Conservation (phyloP, 116 monocot genomes). For the Trichopus zeylanicus region DNA sequence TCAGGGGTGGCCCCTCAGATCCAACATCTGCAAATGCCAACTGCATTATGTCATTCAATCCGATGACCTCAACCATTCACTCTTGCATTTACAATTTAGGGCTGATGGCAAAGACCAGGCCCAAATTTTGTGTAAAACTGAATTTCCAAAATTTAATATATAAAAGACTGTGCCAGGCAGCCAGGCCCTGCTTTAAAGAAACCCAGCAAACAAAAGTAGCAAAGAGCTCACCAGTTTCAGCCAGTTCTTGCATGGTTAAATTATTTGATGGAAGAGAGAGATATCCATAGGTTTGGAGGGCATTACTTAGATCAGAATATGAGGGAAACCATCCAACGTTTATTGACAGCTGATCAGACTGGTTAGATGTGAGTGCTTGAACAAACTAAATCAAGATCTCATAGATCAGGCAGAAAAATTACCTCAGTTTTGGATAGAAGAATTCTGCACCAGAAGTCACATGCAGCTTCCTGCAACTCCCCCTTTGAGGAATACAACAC, state of each 20-base stretch:
- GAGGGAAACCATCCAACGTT: constrained; percentile 51
- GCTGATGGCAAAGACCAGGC: no score
- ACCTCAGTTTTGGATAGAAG: constrained; percentile 64
- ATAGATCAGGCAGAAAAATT: constrained; percentile 4
- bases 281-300: constrained; percentile 75
- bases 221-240: constrained; percentile 24
- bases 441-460: constrained; percentile 72
- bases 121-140: no score
- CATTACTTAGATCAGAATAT: constrained; percentile 49
- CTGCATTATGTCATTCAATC: not conserved
- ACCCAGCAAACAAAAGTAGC: not conserved
- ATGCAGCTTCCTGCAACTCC: constrained; percentile 67
- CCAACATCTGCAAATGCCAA: constrained; percentile 26
- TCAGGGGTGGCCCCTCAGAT: constrained; percentile 63
- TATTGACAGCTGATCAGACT: constrained; percentile 33
- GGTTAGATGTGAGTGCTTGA: constrained; percentile 15
- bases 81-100: no score
- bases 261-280: constrained; percentile 14
- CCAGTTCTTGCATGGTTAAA: constrained; percentile 13
- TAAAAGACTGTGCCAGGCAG: no score
- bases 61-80: no score
- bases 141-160: no score
- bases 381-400: constrained; percentile 4
- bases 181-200: no score
- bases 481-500: constrained; percentile 69